Base-by-base conservation (phyloP, 139 green algal species). In the Coccomyxa sp. region DNA sequence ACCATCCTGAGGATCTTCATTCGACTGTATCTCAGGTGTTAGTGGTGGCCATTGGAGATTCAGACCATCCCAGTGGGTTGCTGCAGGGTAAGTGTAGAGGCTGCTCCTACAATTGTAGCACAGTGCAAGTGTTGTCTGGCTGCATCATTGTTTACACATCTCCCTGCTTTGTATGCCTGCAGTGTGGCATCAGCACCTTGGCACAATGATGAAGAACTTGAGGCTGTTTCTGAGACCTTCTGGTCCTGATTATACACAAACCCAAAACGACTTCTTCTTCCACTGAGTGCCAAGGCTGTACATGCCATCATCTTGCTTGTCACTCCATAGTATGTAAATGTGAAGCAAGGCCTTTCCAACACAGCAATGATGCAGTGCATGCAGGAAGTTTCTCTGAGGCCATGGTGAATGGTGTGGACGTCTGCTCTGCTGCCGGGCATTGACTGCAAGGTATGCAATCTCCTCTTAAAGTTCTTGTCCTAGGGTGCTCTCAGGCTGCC, bases 241-340 rank as follows among this genome's bases (percentile, higher is more conserved):
- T 12, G 37, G 73, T 41, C 58, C 41, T 88, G 81, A 88, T 83
- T 82, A 84, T 9, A 88, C 80, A 58, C 41, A 80, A 75, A 55
- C 70, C 78, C 70, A 88, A 88, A 85, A 84, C 84, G 84, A 88
- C 84, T 88, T 88, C 79, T 88, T 72, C 73, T 88, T 85, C 79
- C 84, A 80, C 84, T 86, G 84, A 88, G 84, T 81, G 81, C 84
- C 27, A 7, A 64, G 50, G 50, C 50, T 3, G 1, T 18, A 64
- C 50, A 64, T 64, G 18, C 22, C 50, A 64, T 64, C 50, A 7
- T 64, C 50, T 64, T 7, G 2, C 18, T 64, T 64, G 50, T 64
- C 27, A 22, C 50, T 64, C n/a, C n/a, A n/a, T n/a, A n/a, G n/a
- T n/a, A n/a, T n/a, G n/a, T n/a, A n/a, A n/a, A n/a, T n/a, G n/a